Base-by-base conservation (phyloP, 1,284 basidiomycete genomes). In the Ustilago bromivora region DNA sequence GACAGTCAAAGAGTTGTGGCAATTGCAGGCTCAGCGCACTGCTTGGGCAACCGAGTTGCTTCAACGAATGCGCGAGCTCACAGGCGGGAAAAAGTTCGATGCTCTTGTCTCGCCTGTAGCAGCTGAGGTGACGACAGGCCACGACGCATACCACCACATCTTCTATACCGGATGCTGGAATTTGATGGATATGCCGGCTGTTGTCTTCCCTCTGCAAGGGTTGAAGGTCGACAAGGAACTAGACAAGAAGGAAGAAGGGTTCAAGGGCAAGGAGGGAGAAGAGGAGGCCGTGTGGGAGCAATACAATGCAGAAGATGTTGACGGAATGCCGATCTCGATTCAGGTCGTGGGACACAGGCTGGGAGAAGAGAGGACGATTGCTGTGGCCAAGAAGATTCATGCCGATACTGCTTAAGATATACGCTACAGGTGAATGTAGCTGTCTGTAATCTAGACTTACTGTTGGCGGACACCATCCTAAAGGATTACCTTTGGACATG, bases 81-180 rank as follows among this genome's bases (percentile, higher is more conserved):
- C 52, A 0, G 65, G 65, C 5, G 69, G 65, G 12, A 61, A 46
- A 15, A 51, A 58, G 28, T 64, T 71, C 31, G 77, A 80, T 40
- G 77, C 72, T 12, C 60, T 80, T 47, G 13, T 80, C 9, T 65
- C 68, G 40, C 78, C 78, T 23, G 72, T 66, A 4, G 71, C 78
- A 4, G 73, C 78, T 13, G 71, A 76, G 13, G 72, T 66, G 35
- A 46, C 61, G 4, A 76, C 77, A 0, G 46, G 35, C 11, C 71
- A 80, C 59, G 78, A 76, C 34, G 66, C 58, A 7, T 76, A 57
- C 61, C 72, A 78, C 19, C 76, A 80, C 61, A 71, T 78, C 60
- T 72, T 74, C 55, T 78, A 76, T 54, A 80, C 78, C 32, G 75
- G 71, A n/a, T 55, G 56, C 23, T 80, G 79, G 79, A 80, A 80